Percentiles rank a stretch among this genome's conserved stretches.
These are phyloP conservation scores for Pittosporum tobira DNA, from an alignment of 129 eudicot species.

Conservation along the genomic window DNA sequence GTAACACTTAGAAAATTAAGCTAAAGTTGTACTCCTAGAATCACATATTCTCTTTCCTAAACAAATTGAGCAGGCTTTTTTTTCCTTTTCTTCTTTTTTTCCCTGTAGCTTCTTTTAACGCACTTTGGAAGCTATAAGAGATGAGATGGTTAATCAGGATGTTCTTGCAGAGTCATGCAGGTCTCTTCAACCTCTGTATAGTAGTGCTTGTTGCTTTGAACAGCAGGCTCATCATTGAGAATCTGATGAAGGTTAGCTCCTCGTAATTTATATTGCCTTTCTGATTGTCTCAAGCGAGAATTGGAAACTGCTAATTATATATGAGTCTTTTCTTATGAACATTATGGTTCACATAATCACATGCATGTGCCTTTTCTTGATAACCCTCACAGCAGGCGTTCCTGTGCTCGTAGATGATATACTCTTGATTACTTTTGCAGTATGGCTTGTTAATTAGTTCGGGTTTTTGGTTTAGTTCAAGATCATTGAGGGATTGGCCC, in stretches of 20 bases:
- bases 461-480: slow-evolving; percentile 91
- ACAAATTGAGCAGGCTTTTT: no score
- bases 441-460: slow-evolving; percentile 81
- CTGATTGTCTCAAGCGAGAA: neutral
- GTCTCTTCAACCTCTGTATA: slow-evolving; percentile 91
- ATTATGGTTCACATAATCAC: neutral
- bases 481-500: slow-evolving; percentile 88
- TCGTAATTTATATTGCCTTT: neutral
- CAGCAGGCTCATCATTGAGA: slow-evolving; percentile 88
- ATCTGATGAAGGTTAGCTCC: slow-evolving; percentile 78
- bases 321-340: neutral
- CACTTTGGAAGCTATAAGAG: no score
- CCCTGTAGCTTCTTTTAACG: no score
- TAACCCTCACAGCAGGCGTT: neutral
- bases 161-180: slow-evolving; percentile 83
- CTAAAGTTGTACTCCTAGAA: no score
- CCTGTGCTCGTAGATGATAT: slow-evolving; percentile 11
- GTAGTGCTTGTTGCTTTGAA: slow-evolving; percentile 98
- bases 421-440: slow-evolving; percentile 39
- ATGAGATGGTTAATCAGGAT: slow-evolving; percentile 13
- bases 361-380: neutral
- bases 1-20: no score
- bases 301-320: neutral
- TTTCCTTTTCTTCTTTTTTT: no score
- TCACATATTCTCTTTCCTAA: no score